A percentile compares a stretch with the other conserved stretches of the same genome.
phyloP scores from a whole-genome alignment of 495 filamentous ascomycete genomes.

The Astrothelium subdiscretum region DNA sequence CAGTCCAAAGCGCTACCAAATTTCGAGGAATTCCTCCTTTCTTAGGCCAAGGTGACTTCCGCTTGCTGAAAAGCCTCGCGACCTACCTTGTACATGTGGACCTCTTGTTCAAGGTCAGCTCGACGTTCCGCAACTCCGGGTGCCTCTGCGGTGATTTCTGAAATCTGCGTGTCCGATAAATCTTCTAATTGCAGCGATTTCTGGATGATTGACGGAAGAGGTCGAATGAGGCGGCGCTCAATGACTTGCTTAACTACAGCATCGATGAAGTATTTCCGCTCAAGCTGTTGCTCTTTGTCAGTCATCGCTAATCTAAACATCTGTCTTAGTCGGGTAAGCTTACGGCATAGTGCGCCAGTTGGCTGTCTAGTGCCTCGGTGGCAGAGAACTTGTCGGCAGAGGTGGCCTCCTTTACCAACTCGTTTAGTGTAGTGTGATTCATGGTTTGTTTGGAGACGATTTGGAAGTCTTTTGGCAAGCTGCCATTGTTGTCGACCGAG shows the following conservation, averaged over 20 bases:
- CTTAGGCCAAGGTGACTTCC: too few species aligned
- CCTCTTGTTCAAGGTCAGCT: constrained; percentile 12
- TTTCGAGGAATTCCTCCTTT: too few species aligned
- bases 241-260: constrained; percentile 24
- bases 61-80: constrained; percentile 19
- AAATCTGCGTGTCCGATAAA: constrained; percentile 22
- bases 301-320: too few species aligned
- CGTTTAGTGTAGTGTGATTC: not conserved
- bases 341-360: constrained; percentile 18
- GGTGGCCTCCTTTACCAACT: not conserved
- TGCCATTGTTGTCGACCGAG: not conserved
- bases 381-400: constrained; percentile 11
- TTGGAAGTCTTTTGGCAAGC: not conserved
- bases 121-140: constrained; percentile 13
- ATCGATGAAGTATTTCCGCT: constrained; percentile 25
- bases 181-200: constrained; percentile 17
- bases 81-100: constrained; percentile 18
- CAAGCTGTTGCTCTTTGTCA: constrained; percentile 18
- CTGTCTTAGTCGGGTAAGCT: too few species aligned
- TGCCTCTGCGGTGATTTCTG: constrained; percentile 19
- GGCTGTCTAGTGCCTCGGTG: constrained; percentile 11
- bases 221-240: constrained; percentile 25
- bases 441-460: not conserved
- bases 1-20: too few species aligned
- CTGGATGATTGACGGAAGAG: constrained; percentile 15